A percentile compares a stretch with the other conserved stretches of the same genome.
phyloP scores from a whole-genome alignment of 192 early-diverging fungal genomes.

The Mortierella hygrophila region DNA sequence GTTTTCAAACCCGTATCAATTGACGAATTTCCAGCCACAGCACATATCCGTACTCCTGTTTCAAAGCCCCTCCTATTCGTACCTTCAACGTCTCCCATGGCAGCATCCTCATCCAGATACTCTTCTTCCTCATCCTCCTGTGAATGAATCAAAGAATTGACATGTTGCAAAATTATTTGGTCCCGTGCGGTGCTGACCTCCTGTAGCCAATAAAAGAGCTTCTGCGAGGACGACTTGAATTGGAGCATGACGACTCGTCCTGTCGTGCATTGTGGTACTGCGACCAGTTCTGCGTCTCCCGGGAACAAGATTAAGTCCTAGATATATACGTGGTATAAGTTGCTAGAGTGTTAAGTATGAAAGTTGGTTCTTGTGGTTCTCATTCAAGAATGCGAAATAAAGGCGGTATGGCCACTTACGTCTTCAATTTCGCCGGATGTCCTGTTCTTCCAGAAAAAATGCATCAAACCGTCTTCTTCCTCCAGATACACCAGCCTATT shows the following conservation, averaged over 20 bases:
- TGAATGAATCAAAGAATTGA: constrained; percentile 68
- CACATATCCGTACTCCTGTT: not conserved
- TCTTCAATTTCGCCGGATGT: constrained; percentile 53
- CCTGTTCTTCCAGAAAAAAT: constrained; percentile 87
- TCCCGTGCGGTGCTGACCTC: constrained; percentile 72
- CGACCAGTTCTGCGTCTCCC: constrained; percentile 81
- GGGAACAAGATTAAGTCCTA: constrained; percentile 80
- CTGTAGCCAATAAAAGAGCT: constrained; percentile 91
- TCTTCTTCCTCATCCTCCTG: constrained; percentile 48
- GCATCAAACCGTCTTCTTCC: constrained; percentile 77
- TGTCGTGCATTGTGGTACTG: constrained; percentile 64
- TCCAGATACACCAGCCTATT: constrained; percentile 69
- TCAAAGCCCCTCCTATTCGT: not conserved
- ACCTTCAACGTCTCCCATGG: constrained; percentile 39
- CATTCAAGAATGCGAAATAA: not conserved
- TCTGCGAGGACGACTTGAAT: constrained; percentile 85
- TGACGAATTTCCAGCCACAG: not conserved
- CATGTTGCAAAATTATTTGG: constrained; percentile 60
- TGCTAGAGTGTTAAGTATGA: not conserved
- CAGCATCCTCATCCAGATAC: constrained; percentile 40
- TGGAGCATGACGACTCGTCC: constrained; percentile 87
- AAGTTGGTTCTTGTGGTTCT: not conserved
- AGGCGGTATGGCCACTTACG: constrained; percentile 5
- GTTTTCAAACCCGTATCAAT: not conserved
- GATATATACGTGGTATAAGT: not conserved